Base-by-base conservation (phyloP, 805 yeast species). In the Yarrowia hollandica region DNA sequence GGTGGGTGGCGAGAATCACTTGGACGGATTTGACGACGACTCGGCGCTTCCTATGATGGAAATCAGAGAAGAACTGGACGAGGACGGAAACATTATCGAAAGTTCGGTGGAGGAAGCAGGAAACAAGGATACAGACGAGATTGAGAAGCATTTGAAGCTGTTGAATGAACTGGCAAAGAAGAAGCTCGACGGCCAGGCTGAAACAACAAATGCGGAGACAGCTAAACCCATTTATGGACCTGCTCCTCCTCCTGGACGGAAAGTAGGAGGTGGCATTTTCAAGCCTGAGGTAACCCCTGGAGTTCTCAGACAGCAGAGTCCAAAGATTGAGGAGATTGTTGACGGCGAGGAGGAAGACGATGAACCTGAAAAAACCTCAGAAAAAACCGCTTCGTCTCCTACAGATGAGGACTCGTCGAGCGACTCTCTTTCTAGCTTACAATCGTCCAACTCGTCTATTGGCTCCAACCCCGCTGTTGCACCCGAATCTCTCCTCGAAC, bases 61-160 rank as follows among this genome's bases (percentile, higher is more conserved):
- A 60, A 91, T 91, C 19, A 77, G 84, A 57, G 97, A 90, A 67
- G 87, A 84, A 57, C 70, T 91, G 34, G 96, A 90, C 70, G 96
- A 88, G 0, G 84, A 87, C n/a, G 97, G 83, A 0, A 82, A 87
- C 61, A 77, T 90, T 1, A 68, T 86, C 0, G 69, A 62, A 12
- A 68, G 82, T n/a, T 64, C 73, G 3, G 74, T 82, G 2, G 73
- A 72, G 26, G 80, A 81, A 21, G 34, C 25, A 6, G 58, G 58
- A 8, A 35, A 34, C 16, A 12, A 28, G 4, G 58, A 52, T 7
- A 35, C 58, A 4, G 6, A 23, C 26, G 58, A 25, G 34, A 35
- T 52, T 26, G 44, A 52, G 18, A 37, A 52, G 18, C 44, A 35
- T 26, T 10, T 35, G 7, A 52, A 52, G 44, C 19, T 35, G 23